Evolutionary conservation across 176 grass and related monocot species (phyloP).

Genomic region (Oryza officinalis): DNA sequence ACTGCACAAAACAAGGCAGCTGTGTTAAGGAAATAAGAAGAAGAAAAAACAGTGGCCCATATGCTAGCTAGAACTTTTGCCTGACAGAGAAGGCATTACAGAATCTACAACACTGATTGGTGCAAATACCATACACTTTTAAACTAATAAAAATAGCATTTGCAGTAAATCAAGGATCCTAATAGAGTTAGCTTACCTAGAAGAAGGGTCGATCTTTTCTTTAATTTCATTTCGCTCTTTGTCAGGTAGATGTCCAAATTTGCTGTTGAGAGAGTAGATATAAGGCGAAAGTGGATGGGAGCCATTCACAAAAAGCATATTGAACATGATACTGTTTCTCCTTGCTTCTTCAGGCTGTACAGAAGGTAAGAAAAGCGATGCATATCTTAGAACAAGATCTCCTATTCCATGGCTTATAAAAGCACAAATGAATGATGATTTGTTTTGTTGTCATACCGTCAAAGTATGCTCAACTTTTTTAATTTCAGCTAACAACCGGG

Average conservation of each 20-base stretch:
- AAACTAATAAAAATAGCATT: slow-evolving; percentile 24
- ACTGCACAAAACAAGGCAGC: slow-evolving; percentile 54
- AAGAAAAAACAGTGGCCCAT: slow-evolving; percentile 9
- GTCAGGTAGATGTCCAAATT: slow-evolving; percentile 66
- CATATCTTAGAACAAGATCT: slow-evolving; percentile 27
- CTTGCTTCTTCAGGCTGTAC: slow-evolving; percentile 88
- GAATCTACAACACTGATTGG: background rate
- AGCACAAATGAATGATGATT: slow-evolving; percentile 22
- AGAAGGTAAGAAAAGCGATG: slow-evolving; percentile 34
- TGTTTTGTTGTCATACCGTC: slow-evolving; percentile 53
- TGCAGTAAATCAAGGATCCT: slow-evolving; percentile 22
- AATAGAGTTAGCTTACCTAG: slow-evolving; percentile 64
- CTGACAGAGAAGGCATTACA: background rate
- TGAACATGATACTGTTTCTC: slow-evolving; percentile 82
- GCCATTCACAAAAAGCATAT: slow-evolving; percentile 97
- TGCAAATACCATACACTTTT: background rate
- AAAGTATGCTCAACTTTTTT: slow-evolving; percentile 91
- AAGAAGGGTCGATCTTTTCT: slow-evolving; percentile 82
- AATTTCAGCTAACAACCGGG: slow-evolving; percentile 81
- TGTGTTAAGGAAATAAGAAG: slow-evolving; percentile 11
- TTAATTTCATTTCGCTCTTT: slow-evolving; percentile 67
- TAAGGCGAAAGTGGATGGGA: slow-evolving; percentile 89
- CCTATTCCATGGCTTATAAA: slow-evolving; percentile 3
- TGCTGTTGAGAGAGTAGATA: slow-evolving; percentile 89
- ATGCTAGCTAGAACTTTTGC: background rate